Evolutionary conservation across 345 rosid genomes (phyloP), one percentile per base, ranked within the genome.

Genomic region (Lepidium didymum): DNA sequence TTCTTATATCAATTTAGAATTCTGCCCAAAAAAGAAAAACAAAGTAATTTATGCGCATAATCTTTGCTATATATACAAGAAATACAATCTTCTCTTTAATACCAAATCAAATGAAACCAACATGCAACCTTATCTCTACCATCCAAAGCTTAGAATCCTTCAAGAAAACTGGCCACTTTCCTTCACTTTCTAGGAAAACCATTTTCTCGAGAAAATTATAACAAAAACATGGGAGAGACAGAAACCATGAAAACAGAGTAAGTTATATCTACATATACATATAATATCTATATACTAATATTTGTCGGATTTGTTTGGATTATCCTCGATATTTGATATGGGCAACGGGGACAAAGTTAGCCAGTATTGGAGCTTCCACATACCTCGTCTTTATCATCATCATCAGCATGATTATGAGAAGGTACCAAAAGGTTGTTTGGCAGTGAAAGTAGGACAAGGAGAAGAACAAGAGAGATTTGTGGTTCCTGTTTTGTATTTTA

Each of bases 371-470:
- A 74, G 73, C 64, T 74, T 68, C 52, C 74, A 74, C 15, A 54
- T 74, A n/a, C 69, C 73, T 37, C 68, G 63, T 21, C 72, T 59
- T 65, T 53, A 37, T 56, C 50, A 69, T 60, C 71, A 68, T 46
- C 37, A 64, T 57, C 61, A 60, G 13, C 63, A 61, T 29, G 73
- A 67, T 19, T 37, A 68, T 18, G 74, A 25, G 31, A 74, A 62
- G 64, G 78, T 85, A 12, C 86, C 89, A 29, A 85, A 85, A 56
- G 89, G 89, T 63, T 85, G 75, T 71, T 75, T 85, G 64, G 89
- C 89, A 0, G 81, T 85, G 65, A 82, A 56, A 72, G 87, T 85
- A 34, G 89, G 77, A 5, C 69, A 61, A 38, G 89, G 83, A 50
- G 82, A 79, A 66, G 76, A 85, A 54, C 76, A 64, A 56, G 79